Base-by-base conservation (phyloP, 1,284 basidiomycete species). In the Rhodotorula sp. region DNA sequence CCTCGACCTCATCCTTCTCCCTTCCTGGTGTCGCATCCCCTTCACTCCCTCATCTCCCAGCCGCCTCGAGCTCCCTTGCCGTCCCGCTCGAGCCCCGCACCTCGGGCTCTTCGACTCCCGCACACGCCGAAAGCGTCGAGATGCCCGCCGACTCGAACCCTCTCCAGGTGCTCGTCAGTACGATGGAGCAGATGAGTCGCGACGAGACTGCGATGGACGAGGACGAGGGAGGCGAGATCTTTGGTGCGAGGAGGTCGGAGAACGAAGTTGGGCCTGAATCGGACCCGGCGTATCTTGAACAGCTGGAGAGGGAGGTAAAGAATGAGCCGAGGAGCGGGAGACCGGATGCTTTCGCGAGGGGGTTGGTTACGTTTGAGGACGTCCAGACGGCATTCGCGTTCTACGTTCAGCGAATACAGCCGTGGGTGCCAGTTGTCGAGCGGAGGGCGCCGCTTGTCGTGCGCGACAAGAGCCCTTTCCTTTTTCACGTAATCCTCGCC, bases 401-500 rank as follows among this genome's bases (percentile, higher is more conserved):
- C 65, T 74, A 69, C 55, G 49, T 60, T 9, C 67, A 71, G 30
- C 61, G 73, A 6, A 64, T 74, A 7, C 67, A 72, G 24, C 73
- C 70, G 3, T 74, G 73, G 73, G 47, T 67, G 24, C 64, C 67
- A 1, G 60, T 68, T n/a, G 52, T 67, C 27, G 61, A 61, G 47
- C 34, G 60, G 39, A 48, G 65, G 4, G 27, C 53, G 13, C 46
- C 73, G 6, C 56, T 74, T 3, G 52, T 65, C 9, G 66, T 71
- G 2, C 53, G 69, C 24, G 53, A 57, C n/a, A 59, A 59, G 27
- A 63, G 59, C 20, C 73, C 73, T 0, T 74, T 74, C 57, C 54
- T 74, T 24, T 74, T 74, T 56, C 70, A 72, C 44, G 53, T 72
- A 24, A 70, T 74, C 30, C 57, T 74, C 1, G 65, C 69, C 53